Conservation (phyloP, 495 filamentous ascomycete species). For the Hyaloscypha finlandica region DNA sequence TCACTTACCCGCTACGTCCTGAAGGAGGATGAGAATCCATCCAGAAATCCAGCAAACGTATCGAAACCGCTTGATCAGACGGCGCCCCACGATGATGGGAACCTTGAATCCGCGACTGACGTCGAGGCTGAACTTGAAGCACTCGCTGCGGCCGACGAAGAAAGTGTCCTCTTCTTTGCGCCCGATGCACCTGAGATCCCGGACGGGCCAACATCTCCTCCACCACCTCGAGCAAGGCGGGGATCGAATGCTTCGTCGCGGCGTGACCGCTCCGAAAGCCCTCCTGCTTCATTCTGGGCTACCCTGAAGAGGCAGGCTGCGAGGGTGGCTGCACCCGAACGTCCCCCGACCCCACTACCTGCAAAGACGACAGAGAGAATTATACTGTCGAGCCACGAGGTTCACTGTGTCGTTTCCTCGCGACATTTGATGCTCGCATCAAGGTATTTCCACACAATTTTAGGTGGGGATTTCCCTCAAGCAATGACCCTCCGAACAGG, state of each 20-base stretch:
- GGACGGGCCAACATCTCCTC: conserved; percentile 17
- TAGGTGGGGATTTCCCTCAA: conserved; percentile 21
- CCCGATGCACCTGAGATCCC: conserved; percentile 12
- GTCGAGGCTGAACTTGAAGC: conserved; percentile 5
- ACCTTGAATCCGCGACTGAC: not conserved
- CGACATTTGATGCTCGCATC: conserved; percentile 53
- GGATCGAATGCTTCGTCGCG: conserved; percentile 17
- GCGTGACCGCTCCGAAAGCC: conserved; percentile 20
- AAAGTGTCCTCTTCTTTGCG: conserved; percentile 18
- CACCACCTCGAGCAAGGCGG: conserved; percentile 11
- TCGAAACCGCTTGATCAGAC: not conserved
- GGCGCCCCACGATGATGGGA: conserved; percentile 4
- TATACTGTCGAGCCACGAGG: conserved; percentile 8
- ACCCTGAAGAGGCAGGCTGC: conserved; percentile 19
- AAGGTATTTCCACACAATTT: conserved; percentile 39
- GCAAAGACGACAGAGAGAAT: not conserved
- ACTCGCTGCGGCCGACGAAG: conserved; percentile 8
- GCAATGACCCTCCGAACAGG: conserved; percentile 13
- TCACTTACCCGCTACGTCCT: conserved; percentile 7
- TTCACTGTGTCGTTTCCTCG: conserved; percentile 45
- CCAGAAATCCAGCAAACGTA: not conserved
- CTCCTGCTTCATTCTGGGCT: conserved; percentile 23
- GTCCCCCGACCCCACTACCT: not conserved
- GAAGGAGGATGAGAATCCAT: conserved; percentile 4
- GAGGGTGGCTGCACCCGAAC: not conserved